These are phyloP conservation scores for Rhytidhysteron rufulum DNA, from an alignment of 2,329 filamentous ascomycete species.

Conservation along the genomic window DNA sequence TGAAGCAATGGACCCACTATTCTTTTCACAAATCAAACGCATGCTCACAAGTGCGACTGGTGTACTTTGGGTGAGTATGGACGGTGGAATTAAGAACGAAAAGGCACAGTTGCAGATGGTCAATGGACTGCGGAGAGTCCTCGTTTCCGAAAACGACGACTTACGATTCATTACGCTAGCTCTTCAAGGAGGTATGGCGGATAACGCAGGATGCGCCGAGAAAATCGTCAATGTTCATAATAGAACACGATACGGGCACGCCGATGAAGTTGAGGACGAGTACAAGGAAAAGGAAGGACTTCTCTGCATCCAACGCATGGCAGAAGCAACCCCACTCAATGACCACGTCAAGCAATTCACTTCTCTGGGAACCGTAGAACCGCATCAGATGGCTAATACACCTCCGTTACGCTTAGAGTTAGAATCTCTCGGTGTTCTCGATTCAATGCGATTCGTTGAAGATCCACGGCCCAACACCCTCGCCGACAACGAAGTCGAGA, in stretches of 20 bases:
- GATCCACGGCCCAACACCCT: constrained; percentile 1
- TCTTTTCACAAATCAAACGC: not conserved
- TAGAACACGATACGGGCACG: not conserved
- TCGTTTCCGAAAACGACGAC: not conserved
- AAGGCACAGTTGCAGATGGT: not conserved
- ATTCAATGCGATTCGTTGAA: constrained; percentile 6
- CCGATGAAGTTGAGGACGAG: no score
- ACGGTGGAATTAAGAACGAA: not conserved
- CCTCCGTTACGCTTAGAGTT: constrained; percentile 13
- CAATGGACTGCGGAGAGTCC: not conserved
- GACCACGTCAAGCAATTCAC: not conserved
- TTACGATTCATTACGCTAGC: not conserved
- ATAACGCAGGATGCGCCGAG: not conserved
- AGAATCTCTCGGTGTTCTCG: constrained; percentile 5
- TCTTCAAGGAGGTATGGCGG: not conserved
- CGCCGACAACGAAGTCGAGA: constrained; percentile 4
- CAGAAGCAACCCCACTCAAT: not conserved
- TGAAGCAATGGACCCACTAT: no score
- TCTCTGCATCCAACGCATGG: not conserved
- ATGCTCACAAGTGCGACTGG: not conserved
- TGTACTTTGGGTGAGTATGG: not conserved
- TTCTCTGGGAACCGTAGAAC: not conserved
- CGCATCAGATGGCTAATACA: not conserved
- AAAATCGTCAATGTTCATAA: not conserved
- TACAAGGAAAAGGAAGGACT: not conserved